Conservation (phyloP, 805 yeast genomes). For the Barnettozyma sp. region DNA sequence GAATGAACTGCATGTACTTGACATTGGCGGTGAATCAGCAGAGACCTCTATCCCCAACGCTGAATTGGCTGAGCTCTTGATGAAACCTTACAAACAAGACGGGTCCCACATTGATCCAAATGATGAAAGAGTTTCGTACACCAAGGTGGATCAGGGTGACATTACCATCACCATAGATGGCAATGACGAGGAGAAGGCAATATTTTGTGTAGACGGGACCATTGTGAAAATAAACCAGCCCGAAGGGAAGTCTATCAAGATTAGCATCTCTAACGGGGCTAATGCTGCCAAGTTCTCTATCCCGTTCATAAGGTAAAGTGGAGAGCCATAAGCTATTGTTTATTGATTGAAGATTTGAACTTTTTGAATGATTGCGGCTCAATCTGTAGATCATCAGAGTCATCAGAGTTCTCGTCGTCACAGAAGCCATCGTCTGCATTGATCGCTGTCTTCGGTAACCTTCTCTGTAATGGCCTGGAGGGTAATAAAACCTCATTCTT, state of each 20-base stretch:
- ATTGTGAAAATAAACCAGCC: conserved; percentile 15
- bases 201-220: conserved; percentile 22
- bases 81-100: conserved; percentile 16
- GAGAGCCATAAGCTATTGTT: too few relatives aligned
- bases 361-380: conserved; percentile 7
- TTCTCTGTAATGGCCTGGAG: too few relatives aligned
- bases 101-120: conserved; percentile 13
- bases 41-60: conserved; percentile 1
- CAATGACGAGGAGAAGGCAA: conserved; percentile 12
- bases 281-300: conserved; percentile 5
- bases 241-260: conserved; percentile 16
- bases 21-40: conserved; percentile 9
- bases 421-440: too few relatives aligned
- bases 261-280: conserved; percentile 5
- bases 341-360: conserved; percentile 5
- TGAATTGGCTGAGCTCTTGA: conserved; percentile 12
- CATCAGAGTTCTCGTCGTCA: conserved; percentile 8
- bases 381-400: conserved; percentile 8
- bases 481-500: too few relatives aligned
- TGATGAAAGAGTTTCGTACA: conserved; percentile 8
- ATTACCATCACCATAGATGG: conserved; percentile 11
- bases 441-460: too few relatives aligned
- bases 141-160: conserved; percentile 4
- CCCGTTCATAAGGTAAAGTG: too few relatives aligned
- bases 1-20: conserved; percentile 15